These are phyloP conservation scores for Themeda triandra DNA, from an alignment of 176 grass and related monocot species.

Conservation along the genomic window DNA sequence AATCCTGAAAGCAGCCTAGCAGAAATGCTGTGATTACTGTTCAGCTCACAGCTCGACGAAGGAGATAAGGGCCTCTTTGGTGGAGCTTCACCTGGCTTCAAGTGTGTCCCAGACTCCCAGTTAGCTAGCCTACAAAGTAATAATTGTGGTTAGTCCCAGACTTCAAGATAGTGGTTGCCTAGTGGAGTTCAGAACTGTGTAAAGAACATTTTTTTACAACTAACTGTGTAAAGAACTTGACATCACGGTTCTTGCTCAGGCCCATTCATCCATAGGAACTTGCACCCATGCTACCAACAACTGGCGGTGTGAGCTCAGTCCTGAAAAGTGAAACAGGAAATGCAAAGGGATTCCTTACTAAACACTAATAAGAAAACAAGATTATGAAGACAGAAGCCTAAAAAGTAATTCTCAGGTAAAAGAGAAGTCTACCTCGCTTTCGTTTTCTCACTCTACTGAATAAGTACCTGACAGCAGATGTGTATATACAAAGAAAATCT, in stretches of 20 bases:
- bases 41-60: background rate
- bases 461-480: background rate
- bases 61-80: background rate
- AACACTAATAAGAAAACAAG: background rate
- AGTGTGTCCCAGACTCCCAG: too few species aligned
- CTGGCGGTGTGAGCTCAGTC: background rate
- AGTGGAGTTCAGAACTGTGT: background rate
- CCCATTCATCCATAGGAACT: background rate
- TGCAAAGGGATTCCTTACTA: background rate
- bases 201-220: too few species aligned
- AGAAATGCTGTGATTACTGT: background rate
- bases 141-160: background rate
- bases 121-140: background rate
- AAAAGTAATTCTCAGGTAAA: background rate
- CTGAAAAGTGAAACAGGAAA: background rate
- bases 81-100: background rate
- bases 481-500: background rate
- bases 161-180: background rate
- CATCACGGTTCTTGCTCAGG: background rate
- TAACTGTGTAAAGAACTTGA: background rate
- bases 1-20: background rate
- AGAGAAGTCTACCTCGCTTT: background rate
- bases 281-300: background rate
- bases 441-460: background rate
- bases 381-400: background rate